Evolutionary conservation across 1,284 basidiomycete species (phyloP).

Genomic region (Gastroboletus turbinatus): DNA sequence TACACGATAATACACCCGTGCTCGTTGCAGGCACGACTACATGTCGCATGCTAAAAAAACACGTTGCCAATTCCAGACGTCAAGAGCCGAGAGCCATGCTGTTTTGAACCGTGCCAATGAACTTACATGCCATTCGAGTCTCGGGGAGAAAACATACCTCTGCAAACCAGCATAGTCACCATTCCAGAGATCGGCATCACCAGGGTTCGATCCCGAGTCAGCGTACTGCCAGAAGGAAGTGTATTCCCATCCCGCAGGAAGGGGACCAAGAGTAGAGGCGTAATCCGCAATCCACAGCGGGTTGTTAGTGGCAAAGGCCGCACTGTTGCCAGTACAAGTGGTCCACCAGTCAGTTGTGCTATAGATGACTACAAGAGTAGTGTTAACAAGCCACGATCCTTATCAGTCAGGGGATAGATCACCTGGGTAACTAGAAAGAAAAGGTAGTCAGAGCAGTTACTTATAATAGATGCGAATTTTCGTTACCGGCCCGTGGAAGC

Average conservation of each 20-base stretch:
- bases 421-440: slow-evolving; percentile 39
- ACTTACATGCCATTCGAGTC: not conserved
- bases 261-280: slow-evolving; percentile 45
- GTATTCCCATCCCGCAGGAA: slow-evolving; percentile 58
- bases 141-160: slow-evolving; percentile 21
- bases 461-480: not conserved
- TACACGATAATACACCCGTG: not conserved
- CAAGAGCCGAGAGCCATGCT: slow-evolving; percentile 23
- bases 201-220: slow-evolving; percentile 50
- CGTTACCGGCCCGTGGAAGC: slow-evolving; percentile 45
- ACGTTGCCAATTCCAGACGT: not conserved
- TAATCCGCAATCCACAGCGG: slow-evolving; percentile 63
- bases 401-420: slow-evolving; percentile 1
- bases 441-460: slow-evolving; percentile 2
- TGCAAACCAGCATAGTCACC: slow-evolving; percentile 40
- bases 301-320: slow-evolving; percentile 47
- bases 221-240: slow-evolving; percentile 67
- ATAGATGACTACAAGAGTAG: slow-evolving; percentile 49
- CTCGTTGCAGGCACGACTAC: not conserved
- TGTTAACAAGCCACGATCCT: not conserved
- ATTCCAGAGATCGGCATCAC: slow-evolving; percentile 58
- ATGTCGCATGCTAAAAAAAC: not conserved
- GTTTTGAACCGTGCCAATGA: not conserved
- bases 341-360: slow-evolving; percentile 68
- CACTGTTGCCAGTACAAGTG: slow-evolving; percentile 59